Conservation (phyloP, 2,329 filamentous ascomycete species). For the Chaetomiaceae sp. region DNA sequence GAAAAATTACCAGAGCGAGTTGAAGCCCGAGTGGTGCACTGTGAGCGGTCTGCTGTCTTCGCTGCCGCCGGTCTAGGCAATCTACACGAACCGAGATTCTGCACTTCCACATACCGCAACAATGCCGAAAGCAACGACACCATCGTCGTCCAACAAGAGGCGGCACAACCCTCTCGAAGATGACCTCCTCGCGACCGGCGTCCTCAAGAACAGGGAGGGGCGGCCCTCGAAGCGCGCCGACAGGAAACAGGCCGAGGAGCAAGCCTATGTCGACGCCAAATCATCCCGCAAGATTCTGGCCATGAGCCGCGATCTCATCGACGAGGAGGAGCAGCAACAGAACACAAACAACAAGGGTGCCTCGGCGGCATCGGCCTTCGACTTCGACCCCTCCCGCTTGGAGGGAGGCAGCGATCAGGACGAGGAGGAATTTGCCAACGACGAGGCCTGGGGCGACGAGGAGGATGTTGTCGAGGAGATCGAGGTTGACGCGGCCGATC, state of each 20-base stretch:
- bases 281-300: conserved; percentile 83
- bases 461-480: conserved; percentile 67
- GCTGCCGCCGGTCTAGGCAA: not conserved
- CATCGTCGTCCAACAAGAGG: conserved; percentile 52
- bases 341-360: conserved; percentile 34
- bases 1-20: conserved; percentile 19
- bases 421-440: conserved; percentile 48
- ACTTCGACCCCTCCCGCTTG: conserved; percentile 72
- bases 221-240: conserved; percentile 64
- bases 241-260: conserved; percentile 56
- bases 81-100: not conserved
- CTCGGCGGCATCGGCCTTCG: conserved; percentile 61
- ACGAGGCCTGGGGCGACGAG: conserved; percentile 73
- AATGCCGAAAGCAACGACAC: conserved; percentile 77
- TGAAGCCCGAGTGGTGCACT: not conserved
- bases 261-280: conserved; percentile 79
- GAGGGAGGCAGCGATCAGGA: conserved; percentile 42
- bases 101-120: conserved; percentile 19
- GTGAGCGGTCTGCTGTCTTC: not conserved
- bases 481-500: conserved; percentile 83
- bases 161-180: conserved; percentile 89
- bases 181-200: conserved; percentile 68
- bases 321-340: conserved; percentile 59
- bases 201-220: conserved; percentile 68
- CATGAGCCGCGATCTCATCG: conserved; percentile 81